These are phyloP conservation scores for Glycine soja DNA, from an alignment of 306 rosid species.

Conservation along the genomic window DNA sequence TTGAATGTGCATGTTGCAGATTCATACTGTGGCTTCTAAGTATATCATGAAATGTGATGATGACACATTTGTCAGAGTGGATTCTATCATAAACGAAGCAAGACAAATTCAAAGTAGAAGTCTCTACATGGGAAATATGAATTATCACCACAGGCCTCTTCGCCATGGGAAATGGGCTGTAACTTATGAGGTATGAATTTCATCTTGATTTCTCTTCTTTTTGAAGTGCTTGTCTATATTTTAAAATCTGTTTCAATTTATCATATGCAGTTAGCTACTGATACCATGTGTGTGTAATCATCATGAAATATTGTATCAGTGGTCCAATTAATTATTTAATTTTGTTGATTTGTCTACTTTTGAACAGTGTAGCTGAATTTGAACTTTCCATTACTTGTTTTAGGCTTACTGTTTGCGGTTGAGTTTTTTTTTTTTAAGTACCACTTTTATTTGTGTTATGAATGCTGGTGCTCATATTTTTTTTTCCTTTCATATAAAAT, in stretches of 20 bases:
- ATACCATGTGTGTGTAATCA: background rate
- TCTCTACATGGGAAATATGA: constrained; percentile 87
- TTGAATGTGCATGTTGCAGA: constrained; percentile 55
- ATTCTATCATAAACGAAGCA: constrained; percentile 72
- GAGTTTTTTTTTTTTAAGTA: background rate
- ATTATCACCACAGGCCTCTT: constrained; percentile 87
- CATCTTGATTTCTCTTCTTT: constrained; percentile 29
- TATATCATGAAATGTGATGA: constrained; percentile 96
- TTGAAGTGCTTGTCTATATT: background rate
- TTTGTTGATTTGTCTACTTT: background rate
- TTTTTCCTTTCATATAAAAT: background rate
- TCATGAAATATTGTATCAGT: background rate
- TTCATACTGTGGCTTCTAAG: constrained; percentile 68
- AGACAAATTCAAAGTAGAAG: constrained; percentile 59
- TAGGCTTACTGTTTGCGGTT: constrained; percentile 15
- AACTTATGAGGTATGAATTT: constrained; percentile 77
- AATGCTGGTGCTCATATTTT: constrained; percentile 14
- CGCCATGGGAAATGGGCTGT: constrained; percentile 99
- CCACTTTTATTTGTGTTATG: constrained; percentile 10
- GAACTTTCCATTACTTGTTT: background rate
- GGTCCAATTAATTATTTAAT: constrained; percentile 1
- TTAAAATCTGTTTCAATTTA: background rate
- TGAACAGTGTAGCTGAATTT: background rate
- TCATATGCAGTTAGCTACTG: background rate
- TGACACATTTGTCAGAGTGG: constrained; percentile 94